Base-by-base conservation (phyloP, 1,139 yeast species). In the Yamadazyma triangularis region DNA sequence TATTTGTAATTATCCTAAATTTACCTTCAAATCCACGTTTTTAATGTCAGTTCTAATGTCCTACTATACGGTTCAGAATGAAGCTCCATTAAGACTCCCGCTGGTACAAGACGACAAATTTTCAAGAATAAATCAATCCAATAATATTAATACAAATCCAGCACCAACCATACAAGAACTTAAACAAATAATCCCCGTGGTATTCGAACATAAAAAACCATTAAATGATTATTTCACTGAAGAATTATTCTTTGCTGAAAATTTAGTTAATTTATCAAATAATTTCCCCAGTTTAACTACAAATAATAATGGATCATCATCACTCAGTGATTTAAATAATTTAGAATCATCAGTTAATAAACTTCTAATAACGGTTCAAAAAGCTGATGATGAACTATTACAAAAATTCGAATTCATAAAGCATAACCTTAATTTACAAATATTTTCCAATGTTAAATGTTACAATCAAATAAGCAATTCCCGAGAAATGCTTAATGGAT, bases 191-290 rank as follows among this genome's bases (percentile, higher is more conserved):
- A 27, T 44, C 18, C 48, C 48, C 3, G n/a, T 35, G 11, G 32
- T 44, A 12, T 44, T 44, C 29, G 26, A 15, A 2, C 29, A 36
- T 21, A 4, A 26, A 2, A 38, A 40, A 25, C 20, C 30, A 8
- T 29, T 42, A 13, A 4, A 23, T 2, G 36, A 40, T 8, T 44
- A 33, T 32, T 44, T 50, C 23, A 37, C 41, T 18, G 45, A 48
- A 25, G 50, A 51, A 30, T 9, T 44, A 8, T 51, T 47, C 31
- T 42, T 48, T 32, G 45, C 53, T 8, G 31, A 42, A 8, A 49
- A 47, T 29, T 38, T 51, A 21, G 32, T 32, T 12, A 32, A 37
- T 15, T 32, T 51, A 24, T 23, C 41, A 6, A 39, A 40, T 2
- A 29, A 24, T 19, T 39, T 39, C 24, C 13, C 11, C 10, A 27